These are phyloP conservation scores for Trichoderma gamsii DNA, from an alignment of 495 filamentous ascomycete species.

Conservation along the genomic window DNA sequence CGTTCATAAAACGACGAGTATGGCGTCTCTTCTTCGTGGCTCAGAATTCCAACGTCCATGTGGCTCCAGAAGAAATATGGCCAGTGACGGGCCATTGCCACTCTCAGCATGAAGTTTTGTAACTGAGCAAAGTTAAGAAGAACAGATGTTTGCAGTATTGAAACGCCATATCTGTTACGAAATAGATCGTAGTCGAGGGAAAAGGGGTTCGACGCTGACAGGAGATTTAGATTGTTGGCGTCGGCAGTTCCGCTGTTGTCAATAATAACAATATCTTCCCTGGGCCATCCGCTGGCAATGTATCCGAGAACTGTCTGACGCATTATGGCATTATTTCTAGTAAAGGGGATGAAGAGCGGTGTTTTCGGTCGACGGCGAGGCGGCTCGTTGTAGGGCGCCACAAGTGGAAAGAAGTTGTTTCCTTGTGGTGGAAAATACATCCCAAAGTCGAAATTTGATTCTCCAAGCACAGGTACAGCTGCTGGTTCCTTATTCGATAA, in stretches of 20 bases:
- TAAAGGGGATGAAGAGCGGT: conserved; percentile 57
- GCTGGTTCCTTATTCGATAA: not conserved
- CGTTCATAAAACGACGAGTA: conserved; percentile 50
- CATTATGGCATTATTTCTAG: conserved; percentile 52
- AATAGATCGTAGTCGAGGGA: conserved; percentile 52
- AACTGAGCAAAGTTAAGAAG: conserved; percentile 57
- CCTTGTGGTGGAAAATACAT: conserved; percentile 3
- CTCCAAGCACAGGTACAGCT: not conserved
- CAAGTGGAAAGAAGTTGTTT: conserved; percentile 6
- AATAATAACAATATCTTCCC: conserved; percentile 53
- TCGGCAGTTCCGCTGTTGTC: conserved; percentile 60
- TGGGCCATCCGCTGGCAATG: conserved; percentile 57
- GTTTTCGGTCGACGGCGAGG: conserved; percentile 25
- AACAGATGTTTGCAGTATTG: conserved; percentile 51
- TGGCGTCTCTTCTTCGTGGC: conserved; percentile 36
- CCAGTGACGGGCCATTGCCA: conserved; percentile 38
- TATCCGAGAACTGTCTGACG: conserved; percentile 55
- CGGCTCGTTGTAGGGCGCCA: conserved; percentile 4
- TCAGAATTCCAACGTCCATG: conserved; percentile 47
- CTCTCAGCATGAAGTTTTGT: conserved; percentile 54
- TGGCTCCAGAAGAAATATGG: conserved; percentile 52
- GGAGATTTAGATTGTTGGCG: conserved; percentile 43
- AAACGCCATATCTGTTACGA: conserved; percentile 44
- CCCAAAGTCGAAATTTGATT: not conserved
- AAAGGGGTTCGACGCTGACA: conserved; percentile 56